Evolutionary conservation across 2,329 filamentous ascomycete genomes (phyloP).

Genomic region (Tolypocladium amazonense): DNA sequence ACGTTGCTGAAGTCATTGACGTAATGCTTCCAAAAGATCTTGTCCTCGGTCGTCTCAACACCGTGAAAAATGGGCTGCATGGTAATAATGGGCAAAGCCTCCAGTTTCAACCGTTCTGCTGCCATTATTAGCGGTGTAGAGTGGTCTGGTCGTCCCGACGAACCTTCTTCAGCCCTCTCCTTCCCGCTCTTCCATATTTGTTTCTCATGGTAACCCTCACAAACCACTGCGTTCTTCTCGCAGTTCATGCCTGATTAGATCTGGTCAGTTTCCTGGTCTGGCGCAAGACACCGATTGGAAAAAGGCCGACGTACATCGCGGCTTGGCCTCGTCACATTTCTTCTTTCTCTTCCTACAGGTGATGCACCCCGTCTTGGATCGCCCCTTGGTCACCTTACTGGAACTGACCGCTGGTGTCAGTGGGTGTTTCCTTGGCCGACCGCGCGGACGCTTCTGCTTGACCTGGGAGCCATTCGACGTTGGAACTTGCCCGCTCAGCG

Average conservation of each 20-base stretch:
- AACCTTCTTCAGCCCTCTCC: conserved; percentile 62
- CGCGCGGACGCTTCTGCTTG: conserved; percentile 57
- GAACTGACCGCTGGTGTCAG: conserved; percentile 44
- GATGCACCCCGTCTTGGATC: conserved; percentile 59
- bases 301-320: conserved; percentile 37
- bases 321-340: conserved; percentile 62
- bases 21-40: conserved; percentile 75
- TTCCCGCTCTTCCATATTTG: conserved; percentile 81
- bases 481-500: conserved; percentile 9
- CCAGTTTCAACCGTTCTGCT: conserved; percentile 38
- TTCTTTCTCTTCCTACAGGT: conserved; percentile 61
- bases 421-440: conserved; percentile 74
- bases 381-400: conserved; percentile 67
- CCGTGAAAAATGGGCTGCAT: conserved; percentile 64
- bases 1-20: conserved; percentile 68
- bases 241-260: conserved; percentile 62
- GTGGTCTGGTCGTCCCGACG: conserved; percentile 6
- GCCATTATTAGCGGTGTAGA: conserved; percentile 4
- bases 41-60: conserved; percentile 70
- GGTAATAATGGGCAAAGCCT: conserved; percentile 40
- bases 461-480: conserved; percentile 15
- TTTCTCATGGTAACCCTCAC: conserved; percentile 81
- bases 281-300: neutral
- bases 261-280: conserved; percentile 1
- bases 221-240: conserved; percentile 86